Percentiles rank a stretch among this genome's conserved stretches.
phyloP scores from a whole-genome alignment of 2,329 filamentous ascomycete genomes.

The Knufia petricola region DNA sequence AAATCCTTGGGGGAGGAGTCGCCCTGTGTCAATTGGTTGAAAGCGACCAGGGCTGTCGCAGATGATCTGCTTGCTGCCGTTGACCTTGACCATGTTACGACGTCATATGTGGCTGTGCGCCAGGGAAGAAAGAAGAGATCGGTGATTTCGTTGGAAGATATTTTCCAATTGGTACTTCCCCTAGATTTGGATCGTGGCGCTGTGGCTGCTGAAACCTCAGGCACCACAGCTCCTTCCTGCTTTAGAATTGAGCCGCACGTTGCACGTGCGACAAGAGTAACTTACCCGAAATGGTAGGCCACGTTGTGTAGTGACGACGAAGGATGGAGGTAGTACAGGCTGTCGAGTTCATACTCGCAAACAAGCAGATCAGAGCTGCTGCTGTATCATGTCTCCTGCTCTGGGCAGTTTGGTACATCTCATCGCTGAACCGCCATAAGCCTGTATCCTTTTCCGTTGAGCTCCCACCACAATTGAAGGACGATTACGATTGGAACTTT shows the following conservation, averaged over 20 bases:
- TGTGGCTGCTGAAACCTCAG: not conserved
- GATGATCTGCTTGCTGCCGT: slow-evolving; percentile 6
- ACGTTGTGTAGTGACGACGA: not conserved
- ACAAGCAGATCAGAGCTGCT: not conserved
- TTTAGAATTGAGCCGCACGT: not conserved
- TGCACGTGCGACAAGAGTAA: too few relatives aligned
- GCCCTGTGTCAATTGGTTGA: not conserved
- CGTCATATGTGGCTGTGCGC: slow-evolving; percentile 3
- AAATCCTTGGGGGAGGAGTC: not conserved
- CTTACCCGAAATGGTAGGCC: too few relatives aligned
- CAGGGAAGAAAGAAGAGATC: not conserved
- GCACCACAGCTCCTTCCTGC: too few relatives aligned
- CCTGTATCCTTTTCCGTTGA: slow-evolving; percentile 11
- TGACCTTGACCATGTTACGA: not conserved
- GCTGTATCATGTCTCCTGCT: not conserved
- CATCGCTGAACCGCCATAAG: slow-evolving; percentile 7
- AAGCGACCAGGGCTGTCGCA: not conserved
- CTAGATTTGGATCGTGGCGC: not conserved
- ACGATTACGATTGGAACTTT: slow-evolving; percentile 11
- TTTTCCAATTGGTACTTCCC: not conserved
- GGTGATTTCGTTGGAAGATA: not conserved
- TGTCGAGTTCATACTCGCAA: not conserved
- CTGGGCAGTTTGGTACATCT: not conserved
- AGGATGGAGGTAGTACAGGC: not conserved
- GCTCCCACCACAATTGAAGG: slow-evolving; percentile 13